These are phyloP conservation scores for Ceratocystis alfenasii DNA, from an alignment of 2,329 filamentous ascomycete genomes.

Conservation along the genomic window DNA sequence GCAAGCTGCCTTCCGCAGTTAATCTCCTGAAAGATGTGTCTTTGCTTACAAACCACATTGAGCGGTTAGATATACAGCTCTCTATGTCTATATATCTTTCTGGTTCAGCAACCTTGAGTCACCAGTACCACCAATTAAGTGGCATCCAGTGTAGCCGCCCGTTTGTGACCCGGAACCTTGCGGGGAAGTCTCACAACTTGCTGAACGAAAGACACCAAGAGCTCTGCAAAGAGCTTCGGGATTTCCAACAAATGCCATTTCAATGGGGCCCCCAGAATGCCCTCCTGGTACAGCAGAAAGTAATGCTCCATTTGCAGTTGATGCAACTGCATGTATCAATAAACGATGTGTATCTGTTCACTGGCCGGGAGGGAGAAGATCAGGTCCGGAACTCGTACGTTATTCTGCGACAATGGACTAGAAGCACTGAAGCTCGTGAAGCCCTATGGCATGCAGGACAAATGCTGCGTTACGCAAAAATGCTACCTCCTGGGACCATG, in stretches of 20 bases:
- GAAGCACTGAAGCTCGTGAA: constrained; percentile 43
- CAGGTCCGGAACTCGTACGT: constrained; percentile 50
- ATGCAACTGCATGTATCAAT: constrained; percentile 54
- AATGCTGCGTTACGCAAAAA: constrained; percentile 47
- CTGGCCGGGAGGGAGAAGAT: constrained; percentile 54
- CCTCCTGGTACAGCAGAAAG: constrained; percentile 36
- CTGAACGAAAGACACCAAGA: constrained; percentile 49
- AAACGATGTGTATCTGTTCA: constrained; percentile 55
- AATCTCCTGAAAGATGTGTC: constrained; percentile 47
- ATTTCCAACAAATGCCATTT: constrained; percentile 35
- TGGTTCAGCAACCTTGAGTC: constrained; percentile 52
- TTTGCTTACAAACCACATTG: constrained; percentile 38
- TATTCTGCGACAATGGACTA: constrained; percentile 46
- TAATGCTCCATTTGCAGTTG: constrained; percentile 44
- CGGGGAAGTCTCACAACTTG: constrained; percentile 35
- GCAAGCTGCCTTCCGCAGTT: constrained; percentile 39
- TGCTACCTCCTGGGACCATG: constrained; percentile 41
- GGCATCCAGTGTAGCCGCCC: constrained; percentile 38
- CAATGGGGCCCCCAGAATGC: constrained; percentile 29
- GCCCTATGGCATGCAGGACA: constrained; percentile 59
- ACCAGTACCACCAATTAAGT: constrained; percentile 52
- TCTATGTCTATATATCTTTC: constrained; percentile 51
- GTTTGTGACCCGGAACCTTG: constrained; percentile 32
- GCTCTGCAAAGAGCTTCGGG: constrained; percentile 45
- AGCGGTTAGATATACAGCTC: constrained; percentile 44